Evolutionary conservation across 2,329 filamentous ascomycete species (phyloP), one percentile per base, ranked within the genome.

Genomic region (Colletotrichum truncatum): DNA sequence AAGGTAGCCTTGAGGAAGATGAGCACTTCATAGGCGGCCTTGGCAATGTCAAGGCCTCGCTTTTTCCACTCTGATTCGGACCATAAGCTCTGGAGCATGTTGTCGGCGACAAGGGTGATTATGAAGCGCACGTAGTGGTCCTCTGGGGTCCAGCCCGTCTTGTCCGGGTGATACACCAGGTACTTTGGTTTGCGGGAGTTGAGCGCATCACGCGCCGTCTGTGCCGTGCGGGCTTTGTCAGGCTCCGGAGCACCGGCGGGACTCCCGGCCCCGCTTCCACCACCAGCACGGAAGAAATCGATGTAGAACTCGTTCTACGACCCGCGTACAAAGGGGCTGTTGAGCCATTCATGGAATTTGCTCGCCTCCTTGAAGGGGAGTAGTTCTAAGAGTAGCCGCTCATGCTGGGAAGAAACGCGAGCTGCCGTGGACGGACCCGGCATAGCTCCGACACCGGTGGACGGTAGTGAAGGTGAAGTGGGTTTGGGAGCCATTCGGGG

Each of bases 61-160:
- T 75, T 75, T 60, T 72, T 74, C 74, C 73, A 77, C 18, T 76
- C 73, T 11, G 56, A 67, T 25, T 75, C 71, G 43, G 68, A 69
- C 77, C 77, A 80, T 64, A 76, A 32, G 28, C 69, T 67, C 55
- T 70, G 72, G 46, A 80, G 68, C 67, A 76, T 68, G 56, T 76
- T 78, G 67, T 80, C 77, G 25, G 61, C 57, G n/a, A 78, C 65
- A 34, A 78, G 71, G 25, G 74, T 74, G 43, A 72, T 72, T 38
- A 81, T 75, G 72, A 81, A 81, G 34, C 78, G 76, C 39, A 79
- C 71, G 46, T 77, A 68, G 65, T 81, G 78, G 63, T 81, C 78
- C 51, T 79, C 73, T 41, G 67, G 49, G 18, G 73, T 73, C 78
- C 78, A 80, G 25, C 61, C 71, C 3, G 64, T 62, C 73, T 80